Evolutionary conservation across 208 protist genomes (phyloP).

Genomic region (Trypanosoma theileri): DNA sequence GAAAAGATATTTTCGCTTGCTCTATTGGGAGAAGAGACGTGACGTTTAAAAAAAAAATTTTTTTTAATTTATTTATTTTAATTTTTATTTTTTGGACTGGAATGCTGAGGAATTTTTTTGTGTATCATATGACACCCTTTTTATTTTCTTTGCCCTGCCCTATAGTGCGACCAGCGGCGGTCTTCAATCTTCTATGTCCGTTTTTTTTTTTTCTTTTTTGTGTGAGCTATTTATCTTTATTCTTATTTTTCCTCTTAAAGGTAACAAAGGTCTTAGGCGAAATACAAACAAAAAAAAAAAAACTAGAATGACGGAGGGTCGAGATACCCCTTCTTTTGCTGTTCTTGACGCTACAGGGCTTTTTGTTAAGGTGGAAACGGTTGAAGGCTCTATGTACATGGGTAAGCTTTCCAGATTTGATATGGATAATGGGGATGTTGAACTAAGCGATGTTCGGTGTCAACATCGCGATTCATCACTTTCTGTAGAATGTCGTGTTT

Average conservation of each 20-base stretch:
- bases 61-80: too few relatives aligned
- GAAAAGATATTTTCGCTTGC: too few relatives aligned
- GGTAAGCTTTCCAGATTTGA: conserved; percentile 56
- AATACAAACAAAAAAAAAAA: background rate
- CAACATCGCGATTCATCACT: conserved; percentile 57
- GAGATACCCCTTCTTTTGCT: conserved; percentile 41
- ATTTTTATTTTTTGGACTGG: too few relatives aligned
- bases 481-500: conserved; percentile 51
- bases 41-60: too few relatives aligned
- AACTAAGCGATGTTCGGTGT: conserved; percentile 52
- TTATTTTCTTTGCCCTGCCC: too few relatives aligned
- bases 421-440: conserved; percentile 47
- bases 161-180: too few relatives aligned
- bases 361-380: conserved; percentile 58
- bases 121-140: too few relatives aligned
- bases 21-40: background rate
- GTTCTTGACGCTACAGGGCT: conserved; percentile 44
- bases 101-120: too few relatives aligned
- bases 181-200: too few relatives aligned
- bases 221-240: background rate
- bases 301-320: conserved; percentile 1
- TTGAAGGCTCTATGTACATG: conserved; percentile 43
- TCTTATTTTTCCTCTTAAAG: conserved; percentile 2
- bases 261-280: too few relatives aligned
- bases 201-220: too few relatives aligned